A percentile compares a stretch with the other conserved stretches of the same genome.
Evolutionary conservation across 768 basidiomycete species (phyloP).

Genomic region (Cyathus striatus): DNA sequence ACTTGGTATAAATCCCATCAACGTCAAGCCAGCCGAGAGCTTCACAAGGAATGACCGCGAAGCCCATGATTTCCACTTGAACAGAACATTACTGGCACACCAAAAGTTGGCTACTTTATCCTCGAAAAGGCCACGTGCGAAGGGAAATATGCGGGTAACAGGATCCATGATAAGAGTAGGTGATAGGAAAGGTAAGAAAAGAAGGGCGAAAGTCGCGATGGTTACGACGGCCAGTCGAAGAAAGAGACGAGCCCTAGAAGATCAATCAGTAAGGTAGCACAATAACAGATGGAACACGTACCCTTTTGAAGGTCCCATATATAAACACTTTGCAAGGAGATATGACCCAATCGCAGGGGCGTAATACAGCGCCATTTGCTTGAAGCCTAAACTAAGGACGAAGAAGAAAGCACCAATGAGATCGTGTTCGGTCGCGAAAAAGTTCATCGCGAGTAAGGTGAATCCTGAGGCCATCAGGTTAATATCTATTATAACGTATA

Average conservation of each 20-base stretch:
- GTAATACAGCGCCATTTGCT: constrained; percentile 96
- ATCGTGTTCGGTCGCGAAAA: constrained; percentile 67
- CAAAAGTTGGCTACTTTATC: constrained; percentile 98
- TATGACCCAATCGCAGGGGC: constrained; percentile 91
- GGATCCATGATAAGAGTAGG: constrained; percentile 50
- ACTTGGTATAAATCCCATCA: constrained; percentile 63
- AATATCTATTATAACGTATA: not conserved
- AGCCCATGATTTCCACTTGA: constrained; percentile 76
- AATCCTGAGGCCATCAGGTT: constrained; percentile 40
- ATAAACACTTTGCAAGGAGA: constrained; percentile 84
- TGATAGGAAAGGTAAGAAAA: constrained; percentile 77
- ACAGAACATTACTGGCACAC: constrained; percentile 85
- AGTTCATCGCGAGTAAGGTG: constrained; percentile 62
- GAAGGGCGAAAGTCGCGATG: constrained; percentile 50
- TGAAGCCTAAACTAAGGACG: constrained; percentile 83
- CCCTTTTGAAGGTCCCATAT: constrained; percentile 70
- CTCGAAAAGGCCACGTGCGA: constrained; percentile 86
- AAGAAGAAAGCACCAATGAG: constrained; percentile 74
- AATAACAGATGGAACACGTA: constrained; percentile 26
- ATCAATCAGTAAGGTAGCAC: no score
- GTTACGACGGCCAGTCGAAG: constrained; percentile 63
- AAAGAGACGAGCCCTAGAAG: constrained; percentile 46
- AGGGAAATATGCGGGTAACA: constrained; percentile 84
- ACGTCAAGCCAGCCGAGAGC: constrained; percentile 62
- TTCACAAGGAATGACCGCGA: constrained; percentile 47